Evolutionary conservation across 2,329 filamentous ascomycete species (phyloP).

Genomic region (Graphilbum ipis-grandicollis): DNA sequence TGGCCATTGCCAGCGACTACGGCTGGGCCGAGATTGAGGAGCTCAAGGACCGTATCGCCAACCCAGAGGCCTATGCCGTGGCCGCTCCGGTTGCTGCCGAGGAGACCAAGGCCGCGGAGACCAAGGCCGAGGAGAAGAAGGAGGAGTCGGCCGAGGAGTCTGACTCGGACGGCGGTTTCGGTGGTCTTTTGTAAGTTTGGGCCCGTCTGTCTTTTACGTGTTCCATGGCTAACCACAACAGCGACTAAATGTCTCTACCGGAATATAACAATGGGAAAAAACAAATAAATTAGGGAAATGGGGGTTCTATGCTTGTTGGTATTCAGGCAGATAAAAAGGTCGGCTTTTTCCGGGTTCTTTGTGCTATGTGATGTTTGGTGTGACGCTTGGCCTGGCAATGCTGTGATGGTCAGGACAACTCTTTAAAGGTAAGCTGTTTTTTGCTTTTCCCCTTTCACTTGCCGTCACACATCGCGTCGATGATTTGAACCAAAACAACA

Average conservation of each 20-base stretch:
- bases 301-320: too few relatives aligned
- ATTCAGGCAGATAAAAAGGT: too few relatives aligned
- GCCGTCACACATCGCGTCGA: slow-evolving; percentile 18
- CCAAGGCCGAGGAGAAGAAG: slow-evolving; percentile 46
- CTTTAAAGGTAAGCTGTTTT: slow-evolving; percentile 29
- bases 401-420: too few relatives aligned
- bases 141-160: slow-evolving; percentile 52
- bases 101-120: slow-evolving; percentile 30
- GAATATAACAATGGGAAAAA: too few relatives aligned
- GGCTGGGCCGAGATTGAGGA: slow-evolving; percentile 91
- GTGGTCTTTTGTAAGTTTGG: slow-evolving; percentile 48
- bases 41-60: slow-evolving; percentile 98
- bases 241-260: slow-evolving; percentile 10
- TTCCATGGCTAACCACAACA: not conserved
- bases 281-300: too few relatives aligned
- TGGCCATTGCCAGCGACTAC: slow-evolving; percentile 80
- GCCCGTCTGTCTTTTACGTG: too few relatives aligned
- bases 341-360: too few relatives aligned
- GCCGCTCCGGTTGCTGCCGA: slow-evolving; percentile 53
- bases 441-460: slow-evolving; percentile 6
- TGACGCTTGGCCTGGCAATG: too few relatives aligned
- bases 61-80: slow-evolving; percentile 89
- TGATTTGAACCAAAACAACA: slow-evolving; percentile 33
- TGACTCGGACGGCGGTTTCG: slow-evolving; percentile 54
- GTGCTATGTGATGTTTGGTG: slow-evolving; percentile 5